Base-by-base conservation (phyloP, 192 early-diverging fungal genomes). In the Haplosporangium gracile region DNA sequence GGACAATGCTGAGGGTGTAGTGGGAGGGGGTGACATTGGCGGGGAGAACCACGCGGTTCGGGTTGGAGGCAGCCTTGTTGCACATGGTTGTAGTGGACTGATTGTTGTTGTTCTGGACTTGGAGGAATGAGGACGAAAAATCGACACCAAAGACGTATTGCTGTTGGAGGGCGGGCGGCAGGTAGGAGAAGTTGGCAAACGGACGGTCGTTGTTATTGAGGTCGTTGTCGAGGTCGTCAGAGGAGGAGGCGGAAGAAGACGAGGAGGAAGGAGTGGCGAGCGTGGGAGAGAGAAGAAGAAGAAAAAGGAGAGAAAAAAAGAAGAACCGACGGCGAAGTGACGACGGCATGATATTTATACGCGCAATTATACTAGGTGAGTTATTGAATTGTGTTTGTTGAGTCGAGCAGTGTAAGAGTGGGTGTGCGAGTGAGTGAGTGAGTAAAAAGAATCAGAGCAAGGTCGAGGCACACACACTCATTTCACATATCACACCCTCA, bases 21-120 rank as follows among this genome's bases (percentile, higher is more conserved):
- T 97, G 95, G 53, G 90, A 80, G 11, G 97, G 97, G 42, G 89
- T 94, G 73, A 97, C 95, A 77, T 92, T 96, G 81, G 93, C 92
- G 75, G 97, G 97, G 43, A 98, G 93, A 57, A 97, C 92, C 88
- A 97, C 94, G 55, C 92, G 92, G 60, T 87, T 73, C 26, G 72
- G 83, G 70, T 85, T 85, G 70, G 83, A 79, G 36, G 69, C 43
- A 49, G 74, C 73, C 75, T 85, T 85, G 75, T 85, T 85, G 83
- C 83, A 85, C 83, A 85, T 85, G 42, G 39, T 76, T 47, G 72
- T 36, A 60, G 57, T 10, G 26, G 68, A 29, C 70, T 26, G 18
- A 11, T 11, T 26, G 20, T 55, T 20, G 36, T 43, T 10, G 24
- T 26, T 32, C 32, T 71, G 39, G n/a, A 9, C 29, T n/a, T 38